Conservation (phyloP, 495 filamentous ascomycete species). For the Glonium stellatum region DNA sequence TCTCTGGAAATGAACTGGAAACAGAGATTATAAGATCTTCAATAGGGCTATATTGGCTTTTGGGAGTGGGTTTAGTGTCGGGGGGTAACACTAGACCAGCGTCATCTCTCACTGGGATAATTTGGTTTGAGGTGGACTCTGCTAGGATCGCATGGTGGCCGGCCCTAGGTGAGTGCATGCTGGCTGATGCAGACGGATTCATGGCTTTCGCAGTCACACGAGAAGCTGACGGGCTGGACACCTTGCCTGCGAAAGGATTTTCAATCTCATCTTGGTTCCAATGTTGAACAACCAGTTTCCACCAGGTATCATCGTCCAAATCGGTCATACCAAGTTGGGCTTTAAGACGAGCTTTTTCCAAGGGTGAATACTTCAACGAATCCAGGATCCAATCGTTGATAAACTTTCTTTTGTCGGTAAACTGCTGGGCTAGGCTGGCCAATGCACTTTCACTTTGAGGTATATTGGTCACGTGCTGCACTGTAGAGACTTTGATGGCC, state of each 20-base stretch:
- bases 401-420: background rate
- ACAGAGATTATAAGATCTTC: no score
- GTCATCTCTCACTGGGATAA: no score
- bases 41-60: no score
- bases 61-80: no score
- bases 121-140: no score
- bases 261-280: conserved; percentile 4
- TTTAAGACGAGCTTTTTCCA: conserved; percentile 6
- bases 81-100: no score
- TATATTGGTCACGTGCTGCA: background rate
- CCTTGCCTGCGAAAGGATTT: background rate
- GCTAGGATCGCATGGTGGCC: no score
- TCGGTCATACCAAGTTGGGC: background rate
- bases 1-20: no score
- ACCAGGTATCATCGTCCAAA: conserved; percentile 3
- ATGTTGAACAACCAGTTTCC: conserved; percentile 3
- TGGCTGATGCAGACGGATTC: background rate
- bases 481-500: no score
- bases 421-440: conserved; percentile 41
- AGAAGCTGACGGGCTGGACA: background rate
- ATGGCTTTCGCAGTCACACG: background rate
- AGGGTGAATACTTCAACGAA: background rate
- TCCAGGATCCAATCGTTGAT: conserved; percentile 10
- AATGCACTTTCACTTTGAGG: conserved; percentile 36
- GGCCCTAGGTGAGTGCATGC: background rate